Conservation (phyloP, 169 alveolate species). For the Plasmodium chabaudi region DNA sequence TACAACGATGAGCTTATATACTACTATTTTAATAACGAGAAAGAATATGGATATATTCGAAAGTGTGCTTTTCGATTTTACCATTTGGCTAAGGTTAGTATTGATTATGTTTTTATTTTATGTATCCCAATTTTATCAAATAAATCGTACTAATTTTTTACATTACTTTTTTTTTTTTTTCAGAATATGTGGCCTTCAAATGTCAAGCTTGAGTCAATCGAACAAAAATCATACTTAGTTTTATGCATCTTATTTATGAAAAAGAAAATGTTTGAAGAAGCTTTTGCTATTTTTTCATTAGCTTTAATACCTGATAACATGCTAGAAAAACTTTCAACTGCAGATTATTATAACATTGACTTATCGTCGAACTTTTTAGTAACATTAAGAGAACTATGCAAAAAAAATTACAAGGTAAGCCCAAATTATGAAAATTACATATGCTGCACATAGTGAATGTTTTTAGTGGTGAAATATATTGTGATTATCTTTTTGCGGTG, state of each 20-base stretch:
- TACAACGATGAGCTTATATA: conserved; percentile 73
- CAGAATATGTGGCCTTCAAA: conserved; percentile 79
- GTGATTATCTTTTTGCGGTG: background rate
- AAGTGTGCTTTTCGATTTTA: conserved; percentile 76
- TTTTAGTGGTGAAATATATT: background rate
- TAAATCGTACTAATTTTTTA: background rate
- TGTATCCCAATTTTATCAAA: background rate
- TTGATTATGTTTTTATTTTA: background rate
- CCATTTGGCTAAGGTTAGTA: conserved; percentile 63
- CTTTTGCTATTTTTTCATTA: conserved; percentile 62
- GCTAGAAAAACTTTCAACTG: conserved; percentile 70
- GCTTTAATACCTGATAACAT: conserved; percentile 52
- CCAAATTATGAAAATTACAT: background rate
- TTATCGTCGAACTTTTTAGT: conserved; percentile 61
- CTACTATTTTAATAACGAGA: conserved; percentile 60
- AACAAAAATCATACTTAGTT: conserved; percentile 52
- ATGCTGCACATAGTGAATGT: background rate
- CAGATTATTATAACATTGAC: conserved; percentile 67
- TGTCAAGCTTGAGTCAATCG: conserved; percentile 65
- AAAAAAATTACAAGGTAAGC: conserved; percentile 37
- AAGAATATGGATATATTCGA: conserved; percentile 66
- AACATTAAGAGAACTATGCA: conserved; percentile 65
- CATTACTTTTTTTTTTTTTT: background rate
- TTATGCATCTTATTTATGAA: conserved; percentile 66
- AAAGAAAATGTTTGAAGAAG: conserved; percentile 75